Percentiles rank a stretch among this genome's conserved stretches.
Conservation (phyloP, 2,329 filamentous ascomycete species). For the Fusarium decemcellulare region DNA sequence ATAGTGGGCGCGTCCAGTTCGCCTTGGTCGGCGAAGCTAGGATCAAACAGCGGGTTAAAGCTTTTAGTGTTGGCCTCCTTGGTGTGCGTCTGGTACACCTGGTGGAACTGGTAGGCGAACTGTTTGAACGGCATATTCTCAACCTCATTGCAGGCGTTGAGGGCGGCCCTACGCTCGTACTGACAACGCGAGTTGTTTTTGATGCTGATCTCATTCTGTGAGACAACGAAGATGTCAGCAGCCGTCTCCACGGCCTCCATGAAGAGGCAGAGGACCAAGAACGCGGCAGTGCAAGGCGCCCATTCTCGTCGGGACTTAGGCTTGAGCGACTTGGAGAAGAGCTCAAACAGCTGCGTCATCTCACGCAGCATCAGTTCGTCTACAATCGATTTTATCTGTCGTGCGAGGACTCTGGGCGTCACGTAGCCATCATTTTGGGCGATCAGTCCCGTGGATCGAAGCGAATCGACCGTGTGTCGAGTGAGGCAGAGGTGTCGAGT, state of each 20-base stretch:
- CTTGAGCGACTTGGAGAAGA: conserved; percentile 68
- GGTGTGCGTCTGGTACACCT: conserved; percentile 71
- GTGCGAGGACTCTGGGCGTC: conserved; percentile 68
- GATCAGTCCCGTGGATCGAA: conserved; percentile 59
- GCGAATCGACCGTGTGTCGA: conserved; percentile 56
- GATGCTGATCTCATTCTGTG: conserved; percentile 65
- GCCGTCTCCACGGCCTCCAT: conserved; percentile 71
- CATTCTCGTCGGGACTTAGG: conserved; percentile 67
- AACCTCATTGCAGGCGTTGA: conserved; percentile 63
- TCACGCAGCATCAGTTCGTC: conserved; percentile 69
- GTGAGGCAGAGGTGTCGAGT: conserved; percentile 69
- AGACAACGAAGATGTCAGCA: conserved; percentile 65
- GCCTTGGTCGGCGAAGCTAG: conserved; percentile 55
- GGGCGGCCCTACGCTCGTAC: conserved; percentile 60
- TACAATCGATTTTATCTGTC: conserved; percentile 70
- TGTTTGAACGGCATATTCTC: conserved; percentile 73
- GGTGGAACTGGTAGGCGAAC: conserved; percentile 72
- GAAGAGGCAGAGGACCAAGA: conserved; percentile 70
- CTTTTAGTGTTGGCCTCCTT: conserved; percentile 63
- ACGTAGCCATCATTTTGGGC: conserved; percentile 60
- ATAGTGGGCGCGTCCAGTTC: conserved; percentile 63
- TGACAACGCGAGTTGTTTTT: conserved; percentile 54
- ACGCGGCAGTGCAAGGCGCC: conserved; percentile 70
- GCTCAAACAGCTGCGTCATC: conserved; percentile 65
- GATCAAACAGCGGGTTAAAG: conserved; percentile 70